phyloP scores from a whole-genome alignment of 352 stramenopile genomes.

The Pythium plurisporium region DNA sequence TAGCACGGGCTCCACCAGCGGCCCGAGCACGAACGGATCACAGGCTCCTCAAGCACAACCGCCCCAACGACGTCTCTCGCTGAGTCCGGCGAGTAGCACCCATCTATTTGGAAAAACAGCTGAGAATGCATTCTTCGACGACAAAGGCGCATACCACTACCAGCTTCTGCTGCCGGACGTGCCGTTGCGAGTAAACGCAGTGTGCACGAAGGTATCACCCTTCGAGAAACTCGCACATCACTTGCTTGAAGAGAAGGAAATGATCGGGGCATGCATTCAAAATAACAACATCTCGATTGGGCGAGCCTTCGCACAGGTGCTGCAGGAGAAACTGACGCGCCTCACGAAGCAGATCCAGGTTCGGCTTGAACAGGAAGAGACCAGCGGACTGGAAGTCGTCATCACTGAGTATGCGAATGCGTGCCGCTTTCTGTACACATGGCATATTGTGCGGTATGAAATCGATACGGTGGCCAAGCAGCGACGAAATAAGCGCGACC shows the following conservation, averaged over 20 bases:
- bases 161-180: slow-evolving; percentile 10
- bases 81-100: not conserved
- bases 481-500: slow-evolving; percentile 21
- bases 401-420: slow-evolving; percentile 57
- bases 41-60: not conserved
- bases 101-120: not conserved
- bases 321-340: slow-evolving; percentile 54
- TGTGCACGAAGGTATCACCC: slow-evolving; percentile 26
- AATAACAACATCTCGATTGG: slow-evolving; percentile 54
- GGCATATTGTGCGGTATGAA: slow-evolving; percentile 57
- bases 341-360: slow-evolving; percentile 31
- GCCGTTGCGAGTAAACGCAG: not conserved
- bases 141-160: slow-evolving; percentile 25
- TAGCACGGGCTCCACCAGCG: slow-evolving; percentile 3
- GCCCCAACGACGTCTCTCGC: slow-evolving; percentile 7
- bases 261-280: slow-evolving; percentile 59
- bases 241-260: slow-evolving; percentile 68
- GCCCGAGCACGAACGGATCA: not conserved
- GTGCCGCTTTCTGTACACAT: slow-evolving; percentile 54
- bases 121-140: slow-evolving; percentile 18
- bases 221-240: slow-evolving; percentile 71
- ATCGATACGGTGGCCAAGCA: slow-evolving; percentile 43
- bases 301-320: slow-evolving; percentile 59
- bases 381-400: slow-evolving; percentile 35
- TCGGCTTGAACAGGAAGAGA: slow-evolving; percentile 26